Evolutionary conservation across 352 stramenopile genomes (phyloP), one percentile per base, ranked within the genome.

Genomic region (Globisporangium paddicum): DNA sequence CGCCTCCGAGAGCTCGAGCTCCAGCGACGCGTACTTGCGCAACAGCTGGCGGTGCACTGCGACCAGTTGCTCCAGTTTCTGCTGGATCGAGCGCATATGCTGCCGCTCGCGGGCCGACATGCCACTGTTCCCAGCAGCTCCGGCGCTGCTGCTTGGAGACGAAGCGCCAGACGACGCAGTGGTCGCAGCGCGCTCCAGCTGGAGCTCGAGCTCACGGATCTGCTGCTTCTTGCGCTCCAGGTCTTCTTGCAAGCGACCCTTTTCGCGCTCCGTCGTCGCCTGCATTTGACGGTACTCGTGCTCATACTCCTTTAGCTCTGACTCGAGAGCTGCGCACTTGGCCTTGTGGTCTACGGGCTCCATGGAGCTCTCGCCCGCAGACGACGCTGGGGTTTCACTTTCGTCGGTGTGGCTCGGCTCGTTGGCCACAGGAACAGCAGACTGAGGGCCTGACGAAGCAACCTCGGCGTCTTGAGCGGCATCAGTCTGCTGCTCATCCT

Each of bases 41-140:
- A 97, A 59, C 16, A 97, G 66, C 61, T 96, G 87, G 13, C 87
- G 83, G 60, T 97, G 88, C 30, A 96, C 89, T 10, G 87, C 87
- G 10, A 97, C 86, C 6, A 97, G 75, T 60, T 97, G 89, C 65
- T 96, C 87, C 0, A 97, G 79, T 52, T 95, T 93, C 58, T 96
- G 89, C 53, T 96, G 86, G 38, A 97, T 94, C 2, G 84, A 93
- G 8, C 83, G 80, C 79, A 94, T 90, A 63, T 96, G 82, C 63
- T 94, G 82, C 2, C 83, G 74, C 58, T 96, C 88, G 14, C 82
- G 82, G 23, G 72, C 77, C 25, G 82, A 89, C 82, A 89, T 91
- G 7, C 77, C 79, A 59, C 73, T 89, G 14, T 62, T 71, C 30
- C 59, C 55, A 3, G 28, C 55, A 3, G 28, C 28, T 6, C 25